Percentiles rank a stretch among this genome's conserved stretches.
These are phyloP conservation scores for Dothistroma septosporum DNA, from an alignment of 2,329 filamentous ascomycete species.

Conservation along the genomic window DNA sequence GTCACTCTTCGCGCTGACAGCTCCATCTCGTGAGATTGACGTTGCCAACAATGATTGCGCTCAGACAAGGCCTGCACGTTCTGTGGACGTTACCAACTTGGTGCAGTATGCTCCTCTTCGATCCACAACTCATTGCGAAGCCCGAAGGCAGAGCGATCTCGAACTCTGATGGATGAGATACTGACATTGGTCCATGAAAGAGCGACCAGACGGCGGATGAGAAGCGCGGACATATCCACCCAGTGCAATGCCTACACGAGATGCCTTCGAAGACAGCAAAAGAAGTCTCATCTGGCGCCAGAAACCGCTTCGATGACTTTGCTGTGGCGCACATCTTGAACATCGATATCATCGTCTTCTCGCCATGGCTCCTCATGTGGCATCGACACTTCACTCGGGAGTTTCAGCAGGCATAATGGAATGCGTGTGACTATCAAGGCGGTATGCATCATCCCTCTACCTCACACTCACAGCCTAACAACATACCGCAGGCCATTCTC, in stretches of 20 bases:
- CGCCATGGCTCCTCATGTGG: neutral
- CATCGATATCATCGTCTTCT: slow-evolving; percentile 1
- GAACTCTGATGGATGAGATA: no score
- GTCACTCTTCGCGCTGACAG: neutral
- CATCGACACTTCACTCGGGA: slow-evolving; percentile 35
- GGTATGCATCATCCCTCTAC: neutral
- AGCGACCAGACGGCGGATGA: neutral
- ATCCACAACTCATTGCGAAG: no score
- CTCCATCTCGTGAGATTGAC: neutral
- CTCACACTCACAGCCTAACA: neutral
- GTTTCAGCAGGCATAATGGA: slow-evolving; percentile 39
- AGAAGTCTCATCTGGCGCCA: neutral
- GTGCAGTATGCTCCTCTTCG: no score
- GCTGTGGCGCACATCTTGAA: slow-evolving; percentile 1
- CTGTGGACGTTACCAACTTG: neutral
- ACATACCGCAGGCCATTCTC: slow-evolving; percentile 34
- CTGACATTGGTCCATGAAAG: neutral
- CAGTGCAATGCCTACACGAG: neutral
- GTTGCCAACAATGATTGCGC: neutral
- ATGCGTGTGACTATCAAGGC: slow-evolving; percentile 40
- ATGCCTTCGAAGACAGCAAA: neutral
- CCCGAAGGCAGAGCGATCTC: no score
- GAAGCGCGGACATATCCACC: neutral
- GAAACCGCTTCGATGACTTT: neutral
- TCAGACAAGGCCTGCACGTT: neutral